Percentiles rank a stretch among this genome's conserved stretches.
Evolutionary conservation across 2,329 filamentous ascomycete species (phyloP).

Genomic region (Pseudodiploospora longispora): DNA sequence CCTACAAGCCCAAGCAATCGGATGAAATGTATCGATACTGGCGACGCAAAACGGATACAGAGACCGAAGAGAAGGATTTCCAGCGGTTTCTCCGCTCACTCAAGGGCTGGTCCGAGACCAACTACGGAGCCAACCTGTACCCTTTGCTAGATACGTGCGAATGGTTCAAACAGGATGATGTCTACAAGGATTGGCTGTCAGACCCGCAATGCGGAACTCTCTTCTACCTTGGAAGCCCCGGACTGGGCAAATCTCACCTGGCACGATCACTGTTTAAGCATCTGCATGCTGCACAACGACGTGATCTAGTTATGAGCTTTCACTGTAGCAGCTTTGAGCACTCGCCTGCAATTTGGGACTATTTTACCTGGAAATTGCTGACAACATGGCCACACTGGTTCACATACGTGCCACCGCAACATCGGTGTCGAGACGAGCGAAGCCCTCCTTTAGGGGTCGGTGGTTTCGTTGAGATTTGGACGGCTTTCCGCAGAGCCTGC

Average conservation of each 20-base stretch:
- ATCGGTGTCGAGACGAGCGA: conserved; percentile 2
- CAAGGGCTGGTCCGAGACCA: conserved; percentile 9
- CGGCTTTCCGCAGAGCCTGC: conserved; percentile 5
- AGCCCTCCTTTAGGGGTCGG: conserved; percentile 5
- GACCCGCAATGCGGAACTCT: conserved; percentile 8
- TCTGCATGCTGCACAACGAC: conserved; percentile 5
- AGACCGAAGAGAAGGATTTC: not conserved
- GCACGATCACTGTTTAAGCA: conserved; percentile 13
- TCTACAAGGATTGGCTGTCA: conserved; percentile 12
- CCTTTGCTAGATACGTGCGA: conserved; percentile 11
- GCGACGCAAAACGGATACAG: not conserved
- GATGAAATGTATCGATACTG: conserved; percentile 2
- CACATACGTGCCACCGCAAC: conserved; percentile 6
- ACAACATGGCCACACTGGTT: conserved; percentile 11
- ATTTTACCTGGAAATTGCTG: conserved; percentile 13
- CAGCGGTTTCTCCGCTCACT: conserved; percentile 10
- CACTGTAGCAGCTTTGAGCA: conserved; percentile 13
- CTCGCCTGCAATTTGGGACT: conserved; percentile 13
- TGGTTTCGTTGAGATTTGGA: conserved; percentile 13
- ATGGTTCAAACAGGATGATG: conserved; percentile 10
- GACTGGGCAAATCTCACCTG: conserved; percentile 15
- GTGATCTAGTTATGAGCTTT: conserved; percentile 12
- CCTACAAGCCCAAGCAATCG: not conserved
- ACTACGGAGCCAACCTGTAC: conserved; percentile 8
- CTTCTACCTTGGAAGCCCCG: conserved; percentile 10